These are phyloP conservation scores for Orbilia oligospora DNA, from an alignment of 2,329 filamentous ascomycete species.

Conservation along the genomic window DNA sequence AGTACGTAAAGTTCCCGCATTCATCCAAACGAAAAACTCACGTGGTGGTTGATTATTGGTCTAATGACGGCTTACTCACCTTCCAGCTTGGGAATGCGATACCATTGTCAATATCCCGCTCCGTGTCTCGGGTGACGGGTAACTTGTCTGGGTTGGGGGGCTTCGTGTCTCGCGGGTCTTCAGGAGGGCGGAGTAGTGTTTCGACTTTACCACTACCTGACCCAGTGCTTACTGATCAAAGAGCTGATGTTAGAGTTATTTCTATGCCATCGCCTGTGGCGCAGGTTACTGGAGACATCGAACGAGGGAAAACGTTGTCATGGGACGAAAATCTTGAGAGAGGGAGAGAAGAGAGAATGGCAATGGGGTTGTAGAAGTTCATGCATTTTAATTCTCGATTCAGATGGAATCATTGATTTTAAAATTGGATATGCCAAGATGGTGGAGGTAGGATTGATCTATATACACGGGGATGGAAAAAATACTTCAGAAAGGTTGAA, in stretches of 20 bases:
- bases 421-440: background rate
- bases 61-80: background rate
- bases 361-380: background rate
- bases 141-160: slow-evolving; percentile 39
- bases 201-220: slow-evolving; percentile 15
- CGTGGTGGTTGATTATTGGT: slow-evolving; percentile 19
- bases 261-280: slow-evolving; percentile 15
- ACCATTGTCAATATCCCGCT: slow-evolving; percentile 49
- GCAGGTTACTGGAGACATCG: background rate
- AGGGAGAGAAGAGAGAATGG: slow-evolving; percentile 30
- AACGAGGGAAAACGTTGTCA: slow-evolving; percentile 36
- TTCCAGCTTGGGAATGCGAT: slow-evolving; percentile 47
- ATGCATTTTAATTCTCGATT: too few relatives aligned
- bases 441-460: slow-evolving; percentile 23
- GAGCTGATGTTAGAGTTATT: slow-evolving; percentile 15
- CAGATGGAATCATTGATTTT: background rate
- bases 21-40: background rate
- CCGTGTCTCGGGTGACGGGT: slow-evolving; percentile 53
- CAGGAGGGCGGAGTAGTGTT: slow-evolving; percentile 34
- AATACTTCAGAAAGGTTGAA: background rate
- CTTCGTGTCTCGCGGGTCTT: slow-evolving; percentile 35
- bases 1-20: slow-evolving; percentile 17
- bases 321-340: slow-evolving; percentile 56
- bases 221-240: slow-evolving; percentile 15
- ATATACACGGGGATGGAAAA: slow-evolving; percentile 26